Evolutionary conservation across 2,329 filamentous ascomycete genomes (phyloP).

Genomic region (Nothopassalora personata): DNA sequence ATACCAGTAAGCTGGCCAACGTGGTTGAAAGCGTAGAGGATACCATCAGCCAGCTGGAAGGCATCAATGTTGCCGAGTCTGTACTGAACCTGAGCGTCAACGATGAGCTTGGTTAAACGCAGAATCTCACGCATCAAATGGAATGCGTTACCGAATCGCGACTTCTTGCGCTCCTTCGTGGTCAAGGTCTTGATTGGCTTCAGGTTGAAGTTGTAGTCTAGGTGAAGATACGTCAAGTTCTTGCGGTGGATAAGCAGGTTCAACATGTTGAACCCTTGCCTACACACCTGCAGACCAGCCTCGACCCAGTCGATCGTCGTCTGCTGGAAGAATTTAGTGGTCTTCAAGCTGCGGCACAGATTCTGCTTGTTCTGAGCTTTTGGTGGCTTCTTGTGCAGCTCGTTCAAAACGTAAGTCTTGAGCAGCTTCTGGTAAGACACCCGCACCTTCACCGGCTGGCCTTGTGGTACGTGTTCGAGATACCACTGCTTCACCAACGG

Average conservation of each 20-base stretch:
- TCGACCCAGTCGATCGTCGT: conserved; percentile 99
- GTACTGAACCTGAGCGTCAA: conserved; percentile 97
- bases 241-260: conserved; percentile 97
- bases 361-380: conserved; percentile 96
- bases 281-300: conserved; percentile 93
- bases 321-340: conserved; percentile 99
- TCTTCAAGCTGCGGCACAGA: conserved; percentile 79
- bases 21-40: conserved; percentile 98
- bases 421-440: conserved; percentile 98
- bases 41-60: conserved; percentile 96
- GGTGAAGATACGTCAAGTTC: conserved; percentile 94
- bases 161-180: conserved; percentile 99
- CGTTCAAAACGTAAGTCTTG: conserved; percentile 93
- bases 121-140: conserved; percentile 98
- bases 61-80: conserved; percentile 96
- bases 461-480: conserved; percentile 84
- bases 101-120: conserved; percentile 91
- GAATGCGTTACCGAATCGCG: conserved; percentile 97
- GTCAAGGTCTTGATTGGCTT: conserved; percentile 98
- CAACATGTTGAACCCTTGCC: conserved; percentile 98
- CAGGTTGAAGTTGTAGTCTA: conserved; percentile 99
- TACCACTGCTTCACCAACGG: conserved; percentile 98
- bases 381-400: conserved; percentile 90
- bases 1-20: conserved; percentile 97
- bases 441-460: conserved; percentile 91